Evolutionary conservation across 441 rosid species (phyloP).

Genomic region (Syzygium malaccense): DNA sequence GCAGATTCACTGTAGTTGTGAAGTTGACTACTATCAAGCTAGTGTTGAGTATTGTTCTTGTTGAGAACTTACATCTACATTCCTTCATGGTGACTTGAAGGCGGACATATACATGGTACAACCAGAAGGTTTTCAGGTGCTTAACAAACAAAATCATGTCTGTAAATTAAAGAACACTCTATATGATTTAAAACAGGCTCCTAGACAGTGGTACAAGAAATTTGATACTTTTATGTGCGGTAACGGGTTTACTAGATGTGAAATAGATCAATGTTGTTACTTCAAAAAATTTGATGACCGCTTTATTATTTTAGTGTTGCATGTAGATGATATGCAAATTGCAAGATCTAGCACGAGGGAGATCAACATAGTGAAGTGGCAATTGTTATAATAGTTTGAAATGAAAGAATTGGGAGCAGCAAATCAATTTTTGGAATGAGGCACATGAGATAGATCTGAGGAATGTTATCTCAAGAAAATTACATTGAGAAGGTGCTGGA

Average conservation of each 20-base stretch:
- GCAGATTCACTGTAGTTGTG: not conserved
- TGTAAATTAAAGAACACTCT: not conserved
- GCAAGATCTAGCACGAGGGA: not conserved
- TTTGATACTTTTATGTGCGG: not conserved
- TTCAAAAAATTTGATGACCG: no score
- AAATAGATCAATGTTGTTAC: not conserved
- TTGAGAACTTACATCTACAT: not conserved
- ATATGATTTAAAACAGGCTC: not conserved
- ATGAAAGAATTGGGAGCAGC: not conserved
- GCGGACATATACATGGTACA: not conserved
- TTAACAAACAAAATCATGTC: not conserved
- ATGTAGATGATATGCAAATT: not conserved
- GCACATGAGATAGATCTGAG: not conserved
- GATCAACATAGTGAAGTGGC: not conserved
- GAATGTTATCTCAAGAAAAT: not conserved
- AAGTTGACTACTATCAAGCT: not conserved
- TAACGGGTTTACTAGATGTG: not conserved
- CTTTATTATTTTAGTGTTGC: not conserved
- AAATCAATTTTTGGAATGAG: not conserved
- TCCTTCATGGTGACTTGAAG: not conserved
- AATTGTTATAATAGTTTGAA: not conserved
- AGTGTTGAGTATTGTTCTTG: not conserved
- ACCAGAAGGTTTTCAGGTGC: not conserved
- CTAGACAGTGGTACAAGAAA: not conserved
- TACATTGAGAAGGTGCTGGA: not conserved